Evolutionary conservation across 768 basidiomycete species (phyloP).

Genomic region (Boletus vinaceobasis): DNA sequence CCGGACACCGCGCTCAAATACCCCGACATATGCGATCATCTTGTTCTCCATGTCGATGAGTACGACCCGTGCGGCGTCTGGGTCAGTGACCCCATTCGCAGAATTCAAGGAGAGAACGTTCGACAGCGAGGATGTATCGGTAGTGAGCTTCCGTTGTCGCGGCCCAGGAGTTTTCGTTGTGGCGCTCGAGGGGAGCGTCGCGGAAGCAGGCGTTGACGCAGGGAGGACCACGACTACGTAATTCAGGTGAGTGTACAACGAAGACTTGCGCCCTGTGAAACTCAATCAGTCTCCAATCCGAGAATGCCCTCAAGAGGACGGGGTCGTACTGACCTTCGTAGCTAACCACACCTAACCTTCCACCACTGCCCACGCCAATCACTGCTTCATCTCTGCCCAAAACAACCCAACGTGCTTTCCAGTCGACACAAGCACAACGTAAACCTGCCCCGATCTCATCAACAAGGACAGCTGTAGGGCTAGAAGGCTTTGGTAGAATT

Average conservation of each 20-base stretch:
- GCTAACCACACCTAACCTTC: constrained; percentile 80
- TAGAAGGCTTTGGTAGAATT: constrained; percentile 67
- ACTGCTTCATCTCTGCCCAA: constrained; percentile 91
- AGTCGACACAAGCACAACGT: constrained; percentile 82
- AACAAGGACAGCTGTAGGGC: constrained; percentile 61
- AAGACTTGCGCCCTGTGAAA: constrained; percentile 49
- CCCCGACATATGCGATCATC: constrained; percentile 77
- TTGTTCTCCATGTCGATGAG: constrained; percentile 93
- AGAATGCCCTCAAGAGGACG: not conserved
- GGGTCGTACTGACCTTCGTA: constrained; percentile 70
- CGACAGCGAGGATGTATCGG: constrained; percentile 8
- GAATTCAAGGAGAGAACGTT: constrained; percentile 26
- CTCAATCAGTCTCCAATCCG: not conserved
- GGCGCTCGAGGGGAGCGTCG: constrained; percentile 43
- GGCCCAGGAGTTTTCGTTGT: constrained; percentile 49
- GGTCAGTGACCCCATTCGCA: constrained; percentile 38
- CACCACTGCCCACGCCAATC: constrained; percentile 79
- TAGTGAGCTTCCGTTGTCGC: constrained; percentile 25
- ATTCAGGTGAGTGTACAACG: constrained; percentile 72
- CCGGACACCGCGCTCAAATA: constrained; percentile 79
- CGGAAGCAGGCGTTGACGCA: constrained; percentile 63
- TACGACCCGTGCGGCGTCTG: constrained; percentile 74
- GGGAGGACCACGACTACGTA: constrained; percentile 91
- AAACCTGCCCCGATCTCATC: constrained; percentile 86
- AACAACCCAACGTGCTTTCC: constrained; percentile 67